Evolutionary conservation across 495 filamentous ascomycete species (phyloP).

Genomic region (Cercophora samala): DNA sequence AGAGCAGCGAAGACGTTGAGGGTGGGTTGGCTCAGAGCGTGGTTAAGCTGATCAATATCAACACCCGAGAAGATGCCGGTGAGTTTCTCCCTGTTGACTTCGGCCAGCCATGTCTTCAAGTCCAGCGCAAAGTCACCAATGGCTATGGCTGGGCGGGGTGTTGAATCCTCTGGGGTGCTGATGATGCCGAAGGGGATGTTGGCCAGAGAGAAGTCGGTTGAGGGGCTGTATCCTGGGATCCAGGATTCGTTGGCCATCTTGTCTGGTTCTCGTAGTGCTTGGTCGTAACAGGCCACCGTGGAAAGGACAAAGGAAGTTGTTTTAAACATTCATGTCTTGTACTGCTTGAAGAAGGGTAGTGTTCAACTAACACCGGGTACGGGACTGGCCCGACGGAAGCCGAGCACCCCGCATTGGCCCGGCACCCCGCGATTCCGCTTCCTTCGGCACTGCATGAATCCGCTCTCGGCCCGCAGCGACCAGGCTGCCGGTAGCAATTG

Average conservation of each 20-base stretch:
- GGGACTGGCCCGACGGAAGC: slow-evolving; percentile 14
- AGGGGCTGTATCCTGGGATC: slow-evolving; percentile 36
- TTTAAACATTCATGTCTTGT: neutral
- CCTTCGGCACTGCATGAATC: neutral
- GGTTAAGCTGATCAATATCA: slow-evolving; percentile 41
- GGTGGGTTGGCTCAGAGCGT: slow-evolving; percentile 64
- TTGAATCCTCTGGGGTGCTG: slow-evolving; percentile 50
- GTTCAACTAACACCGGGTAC: neutral
- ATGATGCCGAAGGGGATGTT: slow-evolving; percentile 96
- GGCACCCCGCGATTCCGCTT: neutral
- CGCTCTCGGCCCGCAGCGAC: neutral
- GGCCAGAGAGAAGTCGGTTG: slow-evolving; percentile 67
- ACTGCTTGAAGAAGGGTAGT: neutral
- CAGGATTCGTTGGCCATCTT: slow-evolving; percentile 27
- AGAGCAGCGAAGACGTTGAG: slow-evolving; percentile 82
- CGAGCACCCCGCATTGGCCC: neutral
- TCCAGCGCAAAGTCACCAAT: slow-evolving; percentile 78
- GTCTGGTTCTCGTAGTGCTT: neutral
- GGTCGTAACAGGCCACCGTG: neutral
- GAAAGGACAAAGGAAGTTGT: neutral
- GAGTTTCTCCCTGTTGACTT: slow-evolving; percentile 50
- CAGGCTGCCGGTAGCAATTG: neutral
- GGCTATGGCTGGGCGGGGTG: slow-evolving; percentile 67
- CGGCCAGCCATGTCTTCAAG: slow-evolving; percentile 57
- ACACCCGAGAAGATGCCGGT: slow-evolving; percentile 54